Evolutionary conservation across 164 flowering plant genomes (phyloP), one percentile per base, ranked within the genome.

Genomic region (Nymphaea colorata): DNA sequence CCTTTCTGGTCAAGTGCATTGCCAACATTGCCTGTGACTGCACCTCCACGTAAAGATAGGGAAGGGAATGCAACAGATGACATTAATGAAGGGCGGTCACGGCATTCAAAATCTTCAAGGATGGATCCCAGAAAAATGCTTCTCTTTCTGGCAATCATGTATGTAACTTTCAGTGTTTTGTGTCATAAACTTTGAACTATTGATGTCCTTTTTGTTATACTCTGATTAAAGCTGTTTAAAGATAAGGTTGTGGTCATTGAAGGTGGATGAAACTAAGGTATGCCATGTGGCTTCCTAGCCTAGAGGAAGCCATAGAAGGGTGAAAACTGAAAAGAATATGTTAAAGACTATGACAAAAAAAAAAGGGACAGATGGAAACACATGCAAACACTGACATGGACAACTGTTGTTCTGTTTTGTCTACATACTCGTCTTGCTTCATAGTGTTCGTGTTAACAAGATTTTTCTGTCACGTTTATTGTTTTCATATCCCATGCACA

Each of bases 1-100:
- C 98, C 99, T 59, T 95, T 95, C 78, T 95, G 99, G 99, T 95
- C 99, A 41, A 87, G 83, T 80, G 76, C 98, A 47, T 75, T 95
- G 68, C 99, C 99, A 64, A 89, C 88, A 71, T 76, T 95, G 62
- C 99, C 99, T 57, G 98, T 95, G 65, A 95, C 96, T 72, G 98
- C 94, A 61, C 99, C 99, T 6, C 80, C 91, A 44, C 82, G 92
- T 11, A 95, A 85, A 78, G 97, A 91, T 74, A 61, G 17, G n/a
- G 64, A 61, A 10, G 77, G 77, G 70, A 74, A 82, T 65, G 79
- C 77, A 73, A 71, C 74, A 15, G 88, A 86, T 77, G 93, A 93
- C 67, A 77, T 65, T 68, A 66, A 83, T 3, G 96, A 91, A 76
- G 90, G 84, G 43, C 96, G 93, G 60, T 44, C 67, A 43, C 82